Percentiles rank a stretch among this genome's conserved stretches.
Conservation (phyloP, 2,329 filamentous ascomycete genomes). For the Penicillium sp. region DNA sequence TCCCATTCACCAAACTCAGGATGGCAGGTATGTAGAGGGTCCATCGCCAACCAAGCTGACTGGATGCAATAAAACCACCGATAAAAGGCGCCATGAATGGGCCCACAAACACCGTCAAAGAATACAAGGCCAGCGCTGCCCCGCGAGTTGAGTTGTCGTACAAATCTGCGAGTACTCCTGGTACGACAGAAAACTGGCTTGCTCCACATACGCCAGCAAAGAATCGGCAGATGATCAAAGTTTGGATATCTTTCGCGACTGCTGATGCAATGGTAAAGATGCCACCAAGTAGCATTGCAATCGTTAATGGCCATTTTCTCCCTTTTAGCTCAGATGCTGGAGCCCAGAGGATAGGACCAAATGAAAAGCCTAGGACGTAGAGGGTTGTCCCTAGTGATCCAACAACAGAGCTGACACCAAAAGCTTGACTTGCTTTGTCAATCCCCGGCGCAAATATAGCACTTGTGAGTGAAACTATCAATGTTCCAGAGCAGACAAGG, state of each 20-base stretch:
- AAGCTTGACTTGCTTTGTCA: constrained; percentile 51
- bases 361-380: constrained; percentile 54
- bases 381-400: constrained; percentile 49
- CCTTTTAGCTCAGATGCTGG: constrained; percentile 63
- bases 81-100: constrained; percentile 51
- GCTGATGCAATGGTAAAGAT: constrained; percentile 51
- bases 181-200: constrained; percentile 47
- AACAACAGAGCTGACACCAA: constrained; percentile 46
- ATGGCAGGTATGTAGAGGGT: constrained; percentile 52
- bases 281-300: constrained; percentile 42
- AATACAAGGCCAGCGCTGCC: constrained; percentile 48
- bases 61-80: constrained; percentile 53
- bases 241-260: constrained; percentile 41
- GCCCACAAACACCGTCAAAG: constrained; percentile 50
- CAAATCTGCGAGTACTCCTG: constrained; percentile 49
- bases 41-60: constrained; percentile 52
- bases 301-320: constrained; percentile 53
- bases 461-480: constrained; percentile 52
- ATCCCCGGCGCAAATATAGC: constrained; percentile 71
- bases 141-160: constrained; percentile 48
- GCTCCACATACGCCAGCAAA: constrained; percentile 49
- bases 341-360: constrained; percentile 64
- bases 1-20: constrained; percentile 51
- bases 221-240: constrained; percentile 47
- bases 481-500: constrained; percentile 47